Conservation (phyloP, 129 eudicot species). For the Artemisia argyi region DNA sequence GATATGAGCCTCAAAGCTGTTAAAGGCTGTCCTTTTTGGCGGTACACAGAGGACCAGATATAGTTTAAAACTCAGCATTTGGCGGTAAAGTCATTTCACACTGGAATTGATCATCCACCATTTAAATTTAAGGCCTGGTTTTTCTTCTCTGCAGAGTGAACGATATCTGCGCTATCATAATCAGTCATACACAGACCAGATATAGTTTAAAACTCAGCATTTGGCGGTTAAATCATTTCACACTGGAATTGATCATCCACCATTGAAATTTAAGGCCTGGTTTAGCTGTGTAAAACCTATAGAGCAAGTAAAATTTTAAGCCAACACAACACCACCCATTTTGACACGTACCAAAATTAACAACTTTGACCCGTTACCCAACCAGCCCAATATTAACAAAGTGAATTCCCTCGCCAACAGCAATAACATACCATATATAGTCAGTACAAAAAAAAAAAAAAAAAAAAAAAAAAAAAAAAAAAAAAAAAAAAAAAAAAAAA, state of each 20-base stretch:
- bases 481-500: no score
- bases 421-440: background rate
- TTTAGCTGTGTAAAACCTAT: conserved; percentile 27
- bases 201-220: conserved; percentile 55
- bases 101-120: no score
- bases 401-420: background rate
- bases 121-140: no score
- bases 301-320: background rate
- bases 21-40: no score
- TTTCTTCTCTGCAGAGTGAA: conserved; percentile 15
- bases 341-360: no score
- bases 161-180: no score
- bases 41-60: no score
- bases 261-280: conserved; percentile 41
- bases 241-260: conserved; percentile 41
- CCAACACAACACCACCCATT: background rate
- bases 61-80: no score
- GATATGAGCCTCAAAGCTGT: no score
- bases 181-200: conserved; percentile 37
- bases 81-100: no score
- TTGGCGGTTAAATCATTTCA: conserved; percentile 52
- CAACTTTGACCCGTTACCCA: background rate
- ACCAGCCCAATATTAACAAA: background rate
- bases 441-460: background rate
- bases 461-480: no score